phyloP scores from a whole-genome alignment of 345 rosid genomes.

The Salix dunnii region DNA sequence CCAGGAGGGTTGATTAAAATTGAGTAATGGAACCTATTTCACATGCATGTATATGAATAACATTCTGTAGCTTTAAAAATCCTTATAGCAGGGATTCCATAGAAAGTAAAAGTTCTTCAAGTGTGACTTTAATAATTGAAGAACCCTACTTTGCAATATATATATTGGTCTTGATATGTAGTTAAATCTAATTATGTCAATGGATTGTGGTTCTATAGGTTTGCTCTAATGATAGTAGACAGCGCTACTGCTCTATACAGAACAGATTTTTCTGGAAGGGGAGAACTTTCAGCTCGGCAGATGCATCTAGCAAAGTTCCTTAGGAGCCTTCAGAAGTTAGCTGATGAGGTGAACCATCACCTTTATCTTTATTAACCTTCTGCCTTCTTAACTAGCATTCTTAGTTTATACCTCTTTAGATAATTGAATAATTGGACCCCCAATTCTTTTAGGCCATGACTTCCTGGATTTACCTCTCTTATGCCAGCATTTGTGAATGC shows the following conservation, averaged over 20 bases:
- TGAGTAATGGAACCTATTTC: not conserved
- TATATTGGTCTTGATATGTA: not conserved
- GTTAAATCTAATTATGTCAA: not conserved
- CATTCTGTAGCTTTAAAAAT: not conserved
- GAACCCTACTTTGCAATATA: not conserved
- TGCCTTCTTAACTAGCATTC: not conserved
- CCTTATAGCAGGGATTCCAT: not conserved
- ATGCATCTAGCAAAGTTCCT: constrained; percentile 99
- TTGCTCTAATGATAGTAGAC: constrained; percentile 93
- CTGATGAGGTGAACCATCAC: constrained; percentile 66
- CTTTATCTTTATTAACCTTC: not conserved
- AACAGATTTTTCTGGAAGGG: constrained; percentile 94
- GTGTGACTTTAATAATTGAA: not conserved
- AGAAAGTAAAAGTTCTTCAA: not conserved
- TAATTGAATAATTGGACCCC: not conserved
- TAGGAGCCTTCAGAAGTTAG: constrained; percentile 90
- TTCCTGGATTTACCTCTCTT: not conserved
- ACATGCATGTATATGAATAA: not conserved
- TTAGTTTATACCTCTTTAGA: not conserved
- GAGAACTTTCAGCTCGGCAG: constrained; percentile 92
- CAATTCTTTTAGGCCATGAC: not conserved
- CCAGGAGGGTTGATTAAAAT: not conserved
- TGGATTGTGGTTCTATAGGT: constrained; percentile 36
- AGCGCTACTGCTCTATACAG: constrained; percentile 93
- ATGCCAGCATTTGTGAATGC: not conserved